Conservation (phyloP, 495 filamentous ascomycete genomes). For the Aspergillus coremiiformis region DNA sequence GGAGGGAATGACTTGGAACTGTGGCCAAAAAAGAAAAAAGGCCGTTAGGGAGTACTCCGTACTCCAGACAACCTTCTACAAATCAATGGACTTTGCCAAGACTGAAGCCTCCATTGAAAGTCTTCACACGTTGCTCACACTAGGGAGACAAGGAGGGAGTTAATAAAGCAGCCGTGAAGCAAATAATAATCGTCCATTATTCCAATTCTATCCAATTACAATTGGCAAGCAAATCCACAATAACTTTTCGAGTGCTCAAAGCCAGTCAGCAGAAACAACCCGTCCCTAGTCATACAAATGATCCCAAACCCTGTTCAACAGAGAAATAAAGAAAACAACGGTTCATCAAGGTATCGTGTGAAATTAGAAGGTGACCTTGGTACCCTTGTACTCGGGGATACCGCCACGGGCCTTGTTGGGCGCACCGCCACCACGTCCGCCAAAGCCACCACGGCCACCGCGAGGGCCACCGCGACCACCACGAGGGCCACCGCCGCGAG, state of each 20-base stretch:
- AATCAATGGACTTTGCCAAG: background rate
- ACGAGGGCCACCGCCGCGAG: constrained; percentile 43
- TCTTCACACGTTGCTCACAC: background rate
- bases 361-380: constrained; percentile 80
- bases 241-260: constrained; percentile 8
- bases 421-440: constrained; percentile 41
- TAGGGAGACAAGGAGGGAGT: background rate
- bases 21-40: too few species aligned
- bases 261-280: background rate
- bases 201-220: background rate
- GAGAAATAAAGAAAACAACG: constrained; percentile 1
- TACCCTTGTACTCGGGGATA: constrained; percentile 82
- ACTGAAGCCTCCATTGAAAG: background rate
- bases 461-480: constrained; percentile 48
- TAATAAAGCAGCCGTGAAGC: background rate
- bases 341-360: background rate
- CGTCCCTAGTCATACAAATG: background rate
- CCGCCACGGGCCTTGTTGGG: constrained; percentile 60
- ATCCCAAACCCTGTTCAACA: background rate
- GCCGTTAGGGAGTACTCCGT: too few species aligned
- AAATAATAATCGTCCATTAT: background rate
- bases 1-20: constrained; percentile 5
- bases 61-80: too few species aligned
- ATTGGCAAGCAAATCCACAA: background rate
- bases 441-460: constrained; percentile 48